Evolutionary conservation across 78 protist genomes (phyloP).

Genomic region (Pigoraptor vietnamica): DNA sequence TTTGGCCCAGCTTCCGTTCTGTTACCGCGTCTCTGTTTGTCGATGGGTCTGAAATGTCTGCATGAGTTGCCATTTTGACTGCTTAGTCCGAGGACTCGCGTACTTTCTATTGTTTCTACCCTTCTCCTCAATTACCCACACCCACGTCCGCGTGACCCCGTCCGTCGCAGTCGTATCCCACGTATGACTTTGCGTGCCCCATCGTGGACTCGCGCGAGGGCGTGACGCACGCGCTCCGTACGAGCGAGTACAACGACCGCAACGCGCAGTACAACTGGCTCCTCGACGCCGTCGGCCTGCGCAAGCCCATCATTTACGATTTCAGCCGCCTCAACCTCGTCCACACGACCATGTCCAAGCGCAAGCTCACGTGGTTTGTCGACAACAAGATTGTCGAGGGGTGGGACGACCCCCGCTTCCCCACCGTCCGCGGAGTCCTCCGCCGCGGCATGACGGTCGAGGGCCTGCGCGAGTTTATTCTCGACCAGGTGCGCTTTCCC

Average conservation of each 20-base stretch:
- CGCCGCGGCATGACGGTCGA: slow-evolving; percentile 92
- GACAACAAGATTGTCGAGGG: slow-evolving; percentile 80
- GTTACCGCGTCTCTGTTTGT: too few species aligned
- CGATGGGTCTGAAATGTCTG: too few species aligned
- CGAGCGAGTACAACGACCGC: slow-evolving; percentile 94
- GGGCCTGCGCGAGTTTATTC: slow-evolving; percentile 76
- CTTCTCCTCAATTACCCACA: too few species aligned
- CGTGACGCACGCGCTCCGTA: slow-evolving; percentile 92
- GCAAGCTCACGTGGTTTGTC: slow-evolving; percentile 87
- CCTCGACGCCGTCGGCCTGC: slow-evolving; percentile 54
- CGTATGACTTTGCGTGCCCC: slow-evolving; percentile 98
- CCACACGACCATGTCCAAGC: slow-evolving; percentile 89
- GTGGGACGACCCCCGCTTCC: slow-evolving; percentile 98
- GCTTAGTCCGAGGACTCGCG: too few species aligned
- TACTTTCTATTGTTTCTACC: too few species aligned
- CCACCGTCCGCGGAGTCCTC: slow-evolving; percentile 85
- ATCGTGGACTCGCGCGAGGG: slow-evolving; percentile 93
- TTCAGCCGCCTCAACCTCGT: slow-evolving; percentile 78
- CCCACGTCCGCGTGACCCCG: too few species aligned
- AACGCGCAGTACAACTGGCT: slow-evolving; percentile 85
- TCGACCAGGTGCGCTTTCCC: not conserved
- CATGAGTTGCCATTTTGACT: not conserved
- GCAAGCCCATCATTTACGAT: slow-evolving; percentile 49
- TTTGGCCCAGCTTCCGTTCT: too few species aligned
- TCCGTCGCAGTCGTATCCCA: slow-evolving; percentile 87